These are phyloP conservation scores for Rostrohypoxylon terebratum DNA, from an alignment of 495 filamentous ascomycete species.

Conservation along the genomic window DNA sequence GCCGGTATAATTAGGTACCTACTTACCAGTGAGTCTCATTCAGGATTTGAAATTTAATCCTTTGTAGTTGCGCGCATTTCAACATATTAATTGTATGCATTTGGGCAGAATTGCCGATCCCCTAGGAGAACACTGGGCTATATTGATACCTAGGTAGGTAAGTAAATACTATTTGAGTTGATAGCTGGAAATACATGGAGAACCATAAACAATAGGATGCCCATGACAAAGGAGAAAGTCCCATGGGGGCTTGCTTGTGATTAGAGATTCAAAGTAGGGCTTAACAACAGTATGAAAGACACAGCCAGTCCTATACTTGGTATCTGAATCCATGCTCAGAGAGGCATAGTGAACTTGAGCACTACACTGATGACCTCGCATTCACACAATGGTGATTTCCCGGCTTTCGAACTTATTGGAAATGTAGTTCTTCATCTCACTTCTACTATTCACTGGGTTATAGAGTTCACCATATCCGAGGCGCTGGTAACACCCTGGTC, in stretches of 20 bases:
- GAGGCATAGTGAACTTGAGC: neutral
- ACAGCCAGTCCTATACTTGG: neutral
- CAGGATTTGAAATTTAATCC: neutral
- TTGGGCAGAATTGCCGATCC: too few relatives aligned
- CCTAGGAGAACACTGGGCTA: too few relatives aligned
- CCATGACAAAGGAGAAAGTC: too few relatives aligned
- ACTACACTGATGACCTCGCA: neutral
- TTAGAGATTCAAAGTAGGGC: neutral
- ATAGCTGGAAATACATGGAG: too few relatives aligned
- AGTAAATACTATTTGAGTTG: too few relatives aligned
- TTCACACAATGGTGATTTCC: neutral
- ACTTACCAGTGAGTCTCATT: neutral
- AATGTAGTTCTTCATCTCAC: neutral
- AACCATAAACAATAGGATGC: too few relatives aligned
- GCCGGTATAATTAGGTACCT: too few relatives aligned
- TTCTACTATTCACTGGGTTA: neutral
- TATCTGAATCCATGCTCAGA: neutral
- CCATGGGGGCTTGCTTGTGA: too few relatives aligned
- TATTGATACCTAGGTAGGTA: too few relatives aligned
- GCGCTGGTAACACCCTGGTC: conserved; percentile 5
- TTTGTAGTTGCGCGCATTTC: neutral
- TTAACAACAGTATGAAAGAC: neutral
- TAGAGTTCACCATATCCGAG: neutral
- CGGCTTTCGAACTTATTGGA: neutral
- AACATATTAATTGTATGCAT: neutral